These are phyloP conservation scores for Fusarium lateritium DNA, from an alignment of 2,329 filamentous ascomycete species.

Conservation along the genomic window DNA sequence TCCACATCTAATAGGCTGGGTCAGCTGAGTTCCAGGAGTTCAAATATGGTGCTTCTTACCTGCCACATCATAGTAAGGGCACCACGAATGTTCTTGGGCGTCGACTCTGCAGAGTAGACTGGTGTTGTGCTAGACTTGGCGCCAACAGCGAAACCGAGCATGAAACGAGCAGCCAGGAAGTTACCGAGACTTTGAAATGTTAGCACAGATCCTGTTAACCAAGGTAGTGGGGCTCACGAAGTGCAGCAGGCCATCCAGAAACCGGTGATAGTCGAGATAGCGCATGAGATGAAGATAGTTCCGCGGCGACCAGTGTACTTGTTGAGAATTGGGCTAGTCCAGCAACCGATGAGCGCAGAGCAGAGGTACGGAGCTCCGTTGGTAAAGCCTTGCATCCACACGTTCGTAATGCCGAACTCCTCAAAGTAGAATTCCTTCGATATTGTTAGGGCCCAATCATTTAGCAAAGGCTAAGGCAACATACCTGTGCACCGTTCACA, in stretches of 20 bases:
- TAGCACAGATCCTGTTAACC: not conserved
- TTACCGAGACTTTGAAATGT: constrained; percentile 28
- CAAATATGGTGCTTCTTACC: not conserved
- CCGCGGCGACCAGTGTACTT: constrained; percentile 74
- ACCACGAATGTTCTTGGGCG: constrained; percentile 57
- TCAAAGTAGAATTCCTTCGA: constrained; percentile 54
- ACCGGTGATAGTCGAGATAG: constrained; percentile 64
- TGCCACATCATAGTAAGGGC: constrained; percentile 59
- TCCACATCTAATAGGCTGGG: constrained; percentile 42
- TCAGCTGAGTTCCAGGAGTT: accelerated
- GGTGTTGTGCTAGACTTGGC: constrained; percentile 55
- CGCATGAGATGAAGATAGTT: constrained; percentile 75
- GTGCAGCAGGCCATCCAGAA: constrained; percentile 70
- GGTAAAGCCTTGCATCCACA: constrained; percentile 66
- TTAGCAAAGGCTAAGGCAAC: constrained; percentile 50
- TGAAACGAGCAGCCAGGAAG: constrained; percentile 53
- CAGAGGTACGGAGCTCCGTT: constrained; percentile 71
- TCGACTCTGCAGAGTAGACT: constrained; percentile 56
- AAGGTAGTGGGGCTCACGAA: constrained; percentile 60
- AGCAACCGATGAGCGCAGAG: constrained; percentile 58
- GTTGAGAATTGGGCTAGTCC: constrained; percentile 64
- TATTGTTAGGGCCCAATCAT: not conserved
- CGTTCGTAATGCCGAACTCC: constrained; percentile 55
- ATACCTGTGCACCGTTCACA: constrained; percentile 74
- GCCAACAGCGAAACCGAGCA: constrained; percentile 57